Base-by-base conservation (phyloP, 352 stramenopile genomes). In the Phytopythium delawarense region DNA sequence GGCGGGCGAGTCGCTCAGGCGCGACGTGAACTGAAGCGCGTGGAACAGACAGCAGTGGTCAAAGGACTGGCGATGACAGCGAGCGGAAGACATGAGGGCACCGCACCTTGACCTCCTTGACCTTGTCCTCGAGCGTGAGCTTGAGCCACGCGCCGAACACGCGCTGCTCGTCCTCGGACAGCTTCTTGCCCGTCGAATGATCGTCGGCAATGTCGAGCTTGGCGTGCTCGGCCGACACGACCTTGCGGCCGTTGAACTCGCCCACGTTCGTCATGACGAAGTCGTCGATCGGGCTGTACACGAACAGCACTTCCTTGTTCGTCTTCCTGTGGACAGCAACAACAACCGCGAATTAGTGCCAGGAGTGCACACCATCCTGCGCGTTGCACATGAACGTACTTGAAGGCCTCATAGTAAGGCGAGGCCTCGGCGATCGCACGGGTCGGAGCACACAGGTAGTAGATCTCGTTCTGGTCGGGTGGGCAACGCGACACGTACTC, bases 201-300 rank as follows among this genome's bases (percentile, higher is more conserved):
- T 80, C 84, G 18, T 81, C 74, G 6, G 84, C 74, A 4, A 99
- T 69, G 62, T 99, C 91, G 39, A 99, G 84, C 74, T 98, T 97
- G 30, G 94, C 91, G 58, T 96, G 91, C 77, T 99, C 97, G 0
- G 95, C 96, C 59, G 95, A 98, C 11, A 99, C 82, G 42, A 99
- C 78, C 73, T 97, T 96, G 25, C 97, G 85, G 61, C 92, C 95
- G 74, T 99, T 97, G 70, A 98, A 99, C 63, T 96, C 88, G 52
- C 82, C 92, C 52, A 99, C 78, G 75, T 99, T 99, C 39, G 91
- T 97, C 96, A 99, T 99, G 50, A 99, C 97, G 66, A 99, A 99
- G 72, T 99, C 98, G 67, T 99, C 98, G 63, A 99, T 98, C 8
- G 96, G 84, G 67, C 92, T 96, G 79, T 99, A 99, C 50, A 99